These are phyloP conservation scores for Aristolochia fimbriata DNA, from an alignment of 164 flowering plant species.

Conservation along the genomic window DNA sequence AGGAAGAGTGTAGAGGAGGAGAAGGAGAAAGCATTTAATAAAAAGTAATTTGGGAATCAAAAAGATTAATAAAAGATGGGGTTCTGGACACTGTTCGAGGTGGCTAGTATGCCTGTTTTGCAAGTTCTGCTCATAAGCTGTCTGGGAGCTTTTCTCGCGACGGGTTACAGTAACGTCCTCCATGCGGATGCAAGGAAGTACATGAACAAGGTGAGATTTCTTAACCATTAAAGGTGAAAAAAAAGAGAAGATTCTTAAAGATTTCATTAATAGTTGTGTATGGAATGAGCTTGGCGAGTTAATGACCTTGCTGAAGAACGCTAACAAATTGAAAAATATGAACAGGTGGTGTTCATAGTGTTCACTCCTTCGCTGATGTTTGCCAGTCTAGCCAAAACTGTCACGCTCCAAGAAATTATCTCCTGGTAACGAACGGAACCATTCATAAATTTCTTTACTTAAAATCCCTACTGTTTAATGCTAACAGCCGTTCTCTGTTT, in stretches of 20 bases:
- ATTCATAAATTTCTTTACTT: neutral
- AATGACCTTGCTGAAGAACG: neutral
- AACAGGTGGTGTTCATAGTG: conserved; percentile 74
- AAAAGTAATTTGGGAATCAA: no score
- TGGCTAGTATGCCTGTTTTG: conserved; percentile 67
- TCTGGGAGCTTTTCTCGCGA: conserved; percentile 70
- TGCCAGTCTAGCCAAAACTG: conserved; percentile 66
- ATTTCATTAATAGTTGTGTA: no score
- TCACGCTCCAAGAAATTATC: conserved; percentile 67
- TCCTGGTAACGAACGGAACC: conserved; percentile 49
- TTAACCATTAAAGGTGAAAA: no score
- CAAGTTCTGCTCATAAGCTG: conserved; percentile 60
- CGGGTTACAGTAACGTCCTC: conserved; percentile 52
- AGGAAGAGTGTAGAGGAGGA: neutral
- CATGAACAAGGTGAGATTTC: conserved; percentile 75
- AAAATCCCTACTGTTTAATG: no score
- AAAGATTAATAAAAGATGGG: conserved; percentile 35
- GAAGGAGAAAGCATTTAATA: neutral
- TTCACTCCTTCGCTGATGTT: conserved; percentile 83
- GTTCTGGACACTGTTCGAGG: conserved; percentile 60
- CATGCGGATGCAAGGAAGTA: conserved; percentile 45
- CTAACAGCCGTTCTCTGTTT: neutral
- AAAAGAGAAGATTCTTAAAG: no score
- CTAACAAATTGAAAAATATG: neutral
- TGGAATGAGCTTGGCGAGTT: neutral